Conservation (phyloP, 2,329 filamentous ascomycete genomes). For the Aspergillus cejpii region DNA sequence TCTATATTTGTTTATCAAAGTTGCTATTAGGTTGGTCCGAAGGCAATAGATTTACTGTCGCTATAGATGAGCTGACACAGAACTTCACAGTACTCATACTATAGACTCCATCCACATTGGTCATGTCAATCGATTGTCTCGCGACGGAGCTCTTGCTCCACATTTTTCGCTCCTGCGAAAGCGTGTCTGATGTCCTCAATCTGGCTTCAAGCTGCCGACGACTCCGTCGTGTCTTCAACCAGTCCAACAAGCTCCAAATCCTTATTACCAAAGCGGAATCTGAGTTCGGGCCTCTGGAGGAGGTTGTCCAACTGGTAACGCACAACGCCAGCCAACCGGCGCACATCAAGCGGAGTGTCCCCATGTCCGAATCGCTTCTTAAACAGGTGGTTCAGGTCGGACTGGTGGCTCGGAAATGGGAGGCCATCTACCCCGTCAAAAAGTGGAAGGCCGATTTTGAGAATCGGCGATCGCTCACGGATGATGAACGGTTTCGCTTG, state of each 20-base stretch:
- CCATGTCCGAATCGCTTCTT: conserved; percentile 51
- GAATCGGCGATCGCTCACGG: conserved; percentile 48
- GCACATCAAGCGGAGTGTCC: conserved; percentile 48
- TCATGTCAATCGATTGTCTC: conserved; percentile 52
- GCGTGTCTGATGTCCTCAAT: conserved; percentile 49
- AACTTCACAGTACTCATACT: not conserved
- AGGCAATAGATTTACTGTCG: not conserved
- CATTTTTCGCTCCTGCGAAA: conserved; percentile 49
- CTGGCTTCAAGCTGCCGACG: conserved; percentile 51
- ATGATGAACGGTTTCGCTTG: conserved; percentile 46
- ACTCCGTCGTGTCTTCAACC: conserved; percentile 48
- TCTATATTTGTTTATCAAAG: not conserved
- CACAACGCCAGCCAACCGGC: conserved; percentile 55
- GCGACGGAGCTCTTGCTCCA: conserved; percentile 55
- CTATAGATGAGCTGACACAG: not conserved
- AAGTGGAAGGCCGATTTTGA: conserved; percentile 56
- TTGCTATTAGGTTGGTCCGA: not conserved
- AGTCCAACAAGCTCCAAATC: conserved; percentile 50
- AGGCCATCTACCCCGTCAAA: conserved; percentile 56
- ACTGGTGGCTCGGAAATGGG: conserved; percentile 51
- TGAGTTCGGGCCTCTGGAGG: conserved; percentile 53
- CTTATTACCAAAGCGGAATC: conserved; percentile 49
- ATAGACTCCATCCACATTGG: conserved; percentile 8
- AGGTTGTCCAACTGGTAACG: conserved; percentile 55
- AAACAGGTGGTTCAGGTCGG: conserved; percentile 51